Conservation (phyloP, 768 basidiomycete genomes). For the Rhizopogon rudus region DNA sequence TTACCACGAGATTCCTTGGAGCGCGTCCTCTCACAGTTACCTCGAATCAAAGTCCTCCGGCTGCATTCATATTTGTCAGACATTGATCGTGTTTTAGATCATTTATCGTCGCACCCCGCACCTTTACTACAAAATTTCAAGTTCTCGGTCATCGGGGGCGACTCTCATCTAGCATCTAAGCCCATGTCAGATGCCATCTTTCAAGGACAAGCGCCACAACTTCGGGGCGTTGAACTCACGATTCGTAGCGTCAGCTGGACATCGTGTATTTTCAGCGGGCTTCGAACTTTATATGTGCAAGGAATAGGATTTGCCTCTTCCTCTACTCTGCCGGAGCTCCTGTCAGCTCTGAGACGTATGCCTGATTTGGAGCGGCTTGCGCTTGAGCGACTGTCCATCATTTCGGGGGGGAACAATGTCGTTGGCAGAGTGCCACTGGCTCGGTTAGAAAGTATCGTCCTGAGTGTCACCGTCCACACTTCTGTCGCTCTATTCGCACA, state of each 20-base stretch:
- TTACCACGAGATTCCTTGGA: too few species aligned
- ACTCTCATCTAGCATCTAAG: constrained; percentile 12
- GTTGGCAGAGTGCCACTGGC: background rate
- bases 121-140: constrained; percentile 31
- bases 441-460: background rate
- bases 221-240: constrained; percentile 32
- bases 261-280: constrained; percentile 28
- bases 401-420: background rate
- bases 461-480: background rate
- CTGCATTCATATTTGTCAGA: constrained; percentile 15
- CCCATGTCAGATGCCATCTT: constrained; percentile 25
- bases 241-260: constrained; percentile 32
- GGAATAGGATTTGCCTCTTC: constrained; percentile 19
- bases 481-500: background rate
- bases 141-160: constrained; percentile 14
- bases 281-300: constrained; percentile 32
- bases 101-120: constrained; percentile 17
- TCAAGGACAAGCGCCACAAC: constrained; percentile 25
- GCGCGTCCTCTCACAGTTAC: constrained; percentile 26
- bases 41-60: constrained; percentile 30
- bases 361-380: constrained; percentile 27
- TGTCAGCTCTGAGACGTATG: constrained; percentile 29
- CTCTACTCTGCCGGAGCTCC: constrained; percentile 27
- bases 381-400: constrained; percentile 19
- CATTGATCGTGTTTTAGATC: constrained; percentile 18